Conservation (phyloP, 164 flowering plant species). For the Nymphaea colorata region DNA sequence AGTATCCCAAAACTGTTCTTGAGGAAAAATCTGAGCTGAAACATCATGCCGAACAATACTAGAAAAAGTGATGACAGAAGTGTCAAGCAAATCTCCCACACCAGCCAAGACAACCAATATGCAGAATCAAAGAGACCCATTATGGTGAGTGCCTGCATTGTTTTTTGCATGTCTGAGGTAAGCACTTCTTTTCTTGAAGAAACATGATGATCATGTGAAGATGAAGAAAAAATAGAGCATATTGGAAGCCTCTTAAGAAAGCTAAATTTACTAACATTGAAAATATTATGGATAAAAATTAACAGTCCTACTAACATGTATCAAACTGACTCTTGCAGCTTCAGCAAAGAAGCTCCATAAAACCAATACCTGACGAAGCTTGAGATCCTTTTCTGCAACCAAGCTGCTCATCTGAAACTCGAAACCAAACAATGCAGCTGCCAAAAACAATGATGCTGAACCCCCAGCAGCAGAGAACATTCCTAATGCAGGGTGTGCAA, state of each 20-base stretch:
- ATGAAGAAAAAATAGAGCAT: conserved; percentile 13
- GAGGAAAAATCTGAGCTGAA: conserved; percentile 64
- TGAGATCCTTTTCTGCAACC: conserved; percentile 66
- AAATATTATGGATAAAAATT: neutral
- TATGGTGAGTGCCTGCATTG: conserved; percentile 56
- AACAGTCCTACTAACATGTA: neutral
- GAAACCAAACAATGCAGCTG: conserved; percentile 65
- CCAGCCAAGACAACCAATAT: conserved; percentile 78
- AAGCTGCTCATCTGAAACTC: conserved; percentile 56
- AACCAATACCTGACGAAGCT: conserved; percentile 62
- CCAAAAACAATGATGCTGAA: conserved; percentile 53
- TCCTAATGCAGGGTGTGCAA: conserved; percentile 11
- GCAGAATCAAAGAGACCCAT: conserved; percentile 82
- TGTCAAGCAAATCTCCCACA: conserved; percentile 52
- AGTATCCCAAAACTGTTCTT: conserved; percentile 58
- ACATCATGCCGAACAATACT: conserved; percentile 72
- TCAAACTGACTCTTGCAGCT: neutral
- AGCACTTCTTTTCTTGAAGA: neutral
- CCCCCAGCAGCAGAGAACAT: conserved; percentile 1
- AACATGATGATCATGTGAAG: neutral
- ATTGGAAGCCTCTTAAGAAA: neutral
- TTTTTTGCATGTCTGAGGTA: neutral
- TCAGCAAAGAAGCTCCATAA: neutral
- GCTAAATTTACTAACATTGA: neutral
- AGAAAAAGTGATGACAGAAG: conserved; percentile 46